Evolutionary conservation across 73 alveolate species (phyloP).

Genomic region (Tetrahymena borealis): DNA sequence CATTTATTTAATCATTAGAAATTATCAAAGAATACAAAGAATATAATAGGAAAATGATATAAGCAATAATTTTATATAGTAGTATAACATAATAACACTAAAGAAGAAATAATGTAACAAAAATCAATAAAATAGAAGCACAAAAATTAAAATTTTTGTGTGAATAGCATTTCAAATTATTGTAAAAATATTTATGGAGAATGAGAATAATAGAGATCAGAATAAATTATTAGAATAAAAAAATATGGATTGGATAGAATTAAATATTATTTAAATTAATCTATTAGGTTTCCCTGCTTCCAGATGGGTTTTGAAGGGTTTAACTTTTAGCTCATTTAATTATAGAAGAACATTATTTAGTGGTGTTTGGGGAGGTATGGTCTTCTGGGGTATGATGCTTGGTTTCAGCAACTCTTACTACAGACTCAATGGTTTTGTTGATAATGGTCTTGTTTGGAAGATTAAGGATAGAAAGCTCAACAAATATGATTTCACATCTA

Average conservation of each 20-base stretch:
- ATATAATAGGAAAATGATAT: neutral
- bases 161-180: too few relatives aligned
- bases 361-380: neutral
- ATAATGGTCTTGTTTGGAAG: neutral
- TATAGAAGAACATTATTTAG: neutral
- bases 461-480: neutral
- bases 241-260: too few relatives aligned
- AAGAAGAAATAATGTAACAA: too few relatives aligned
- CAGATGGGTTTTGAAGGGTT: neutral
- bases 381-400: neutral
- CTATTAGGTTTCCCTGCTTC: neutral
- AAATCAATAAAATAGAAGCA: too few relatives aligned
- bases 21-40: too few relatives aligned
- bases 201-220: too few relatives aligned
- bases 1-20: neutral
- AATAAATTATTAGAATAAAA: too few relatives aligned
- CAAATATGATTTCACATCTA: neutral
- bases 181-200: too few relatives aligned
- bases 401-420: neutral
- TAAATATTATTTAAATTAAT: too few relatives aligned
- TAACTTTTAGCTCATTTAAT: neutral
- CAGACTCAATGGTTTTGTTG: neutral
- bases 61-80: neutral
- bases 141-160: too few relatives aligned
- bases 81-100: too few relatives aligned